phyloP scores from a whole-genome alignment of 148 eudicot species.

The Selenicereus undatus region DNA sequence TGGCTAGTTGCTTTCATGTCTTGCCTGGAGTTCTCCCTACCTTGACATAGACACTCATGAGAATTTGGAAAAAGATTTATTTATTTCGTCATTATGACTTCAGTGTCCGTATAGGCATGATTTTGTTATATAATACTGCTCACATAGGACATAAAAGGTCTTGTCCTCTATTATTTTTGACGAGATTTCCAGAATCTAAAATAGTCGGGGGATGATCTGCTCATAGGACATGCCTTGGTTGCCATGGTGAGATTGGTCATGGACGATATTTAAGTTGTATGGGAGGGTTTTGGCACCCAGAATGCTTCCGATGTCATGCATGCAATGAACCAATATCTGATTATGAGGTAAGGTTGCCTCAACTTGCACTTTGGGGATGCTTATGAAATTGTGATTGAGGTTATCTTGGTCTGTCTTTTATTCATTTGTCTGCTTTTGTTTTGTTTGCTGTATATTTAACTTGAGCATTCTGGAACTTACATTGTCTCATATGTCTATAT shows the following conservation, averaged over 20 bases:
- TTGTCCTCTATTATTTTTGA: neutral
- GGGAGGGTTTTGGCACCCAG: constrained; percentile 96
- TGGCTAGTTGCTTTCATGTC: too few species aligned
- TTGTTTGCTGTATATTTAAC: too few species aligned
- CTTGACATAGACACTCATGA: too few species aligned
- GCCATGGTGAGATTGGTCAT: constrained; percentile 76
- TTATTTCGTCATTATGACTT: too few species aligned
- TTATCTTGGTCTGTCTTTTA: neutral
- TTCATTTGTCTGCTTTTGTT: neutral
- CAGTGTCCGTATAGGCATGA: too few species aligned
- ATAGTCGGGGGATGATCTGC: constrained; percentile 14
- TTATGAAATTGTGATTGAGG: neutral
- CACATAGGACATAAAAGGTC: too few species aligned
- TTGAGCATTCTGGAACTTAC: too few species aligned
- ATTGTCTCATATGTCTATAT: neutral
- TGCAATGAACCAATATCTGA: constrained; percentile 81
- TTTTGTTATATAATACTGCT: too few species aligned
- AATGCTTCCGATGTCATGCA: constrained; percentile 80
- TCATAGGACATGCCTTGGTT: constrained; percentile 71
- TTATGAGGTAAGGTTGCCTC: constrained; percentile 54
- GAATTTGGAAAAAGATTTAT: too few species aligned
- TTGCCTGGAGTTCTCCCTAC: too few species aligned
- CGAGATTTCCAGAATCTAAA: constrained; percentile 8
- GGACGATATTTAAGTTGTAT: constrained; percentile 84
- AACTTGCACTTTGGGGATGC: neutral